phyloP scores from a whole-genome alignment of 164 flowering plant genomes.

The Berberis thunbergii region DNA sequence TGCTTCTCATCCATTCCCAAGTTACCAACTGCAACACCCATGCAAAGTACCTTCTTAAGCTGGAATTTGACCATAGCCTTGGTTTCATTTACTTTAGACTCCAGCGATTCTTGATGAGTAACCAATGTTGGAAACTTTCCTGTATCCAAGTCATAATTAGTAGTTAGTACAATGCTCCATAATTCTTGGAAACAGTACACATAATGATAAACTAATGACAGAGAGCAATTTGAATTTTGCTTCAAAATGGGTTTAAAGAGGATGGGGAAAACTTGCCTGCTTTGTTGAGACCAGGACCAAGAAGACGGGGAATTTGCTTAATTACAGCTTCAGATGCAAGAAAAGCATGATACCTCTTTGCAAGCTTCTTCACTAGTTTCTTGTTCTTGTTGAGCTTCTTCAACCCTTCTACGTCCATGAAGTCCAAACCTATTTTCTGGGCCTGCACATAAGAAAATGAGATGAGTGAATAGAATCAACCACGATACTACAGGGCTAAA shows the following conservation, averaged over 20 bases:
- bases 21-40: background rate
- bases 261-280: conserved; percentile 32
- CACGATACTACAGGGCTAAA: no score
- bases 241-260: no score
- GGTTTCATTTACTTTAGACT: background rate
- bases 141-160: background rate
- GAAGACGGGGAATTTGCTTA: conserved; percentile 61
- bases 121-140: conserved; percentile 1
- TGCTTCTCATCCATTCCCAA: conserved; percentile 1
- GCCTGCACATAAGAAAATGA: conserved; percentile 26
- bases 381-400: conserved; percentile 65
- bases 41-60: conserved; percentile 2
- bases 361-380: conserved; percentile 58
- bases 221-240: no score
- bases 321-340: conserved; percentile 59
- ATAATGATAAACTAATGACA: no score
- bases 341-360: conserved; percentile 58
- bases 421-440: conserved; percentile 46
- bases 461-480: background rate
- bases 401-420: conserved; percentile 58
- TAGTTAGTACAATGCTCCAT: no score
- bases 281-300: conserved; percentile 71
- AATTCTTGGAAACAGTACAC: no score
- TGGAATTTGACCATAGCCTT: conserved; percentile 3
- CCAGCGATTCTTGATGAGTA: background rate